Evolutionary conservation across 2,329 filamentous ascomycete genomes (phyloP).

Genomic region (Colletotrichum neosansevieriae): DNA sequence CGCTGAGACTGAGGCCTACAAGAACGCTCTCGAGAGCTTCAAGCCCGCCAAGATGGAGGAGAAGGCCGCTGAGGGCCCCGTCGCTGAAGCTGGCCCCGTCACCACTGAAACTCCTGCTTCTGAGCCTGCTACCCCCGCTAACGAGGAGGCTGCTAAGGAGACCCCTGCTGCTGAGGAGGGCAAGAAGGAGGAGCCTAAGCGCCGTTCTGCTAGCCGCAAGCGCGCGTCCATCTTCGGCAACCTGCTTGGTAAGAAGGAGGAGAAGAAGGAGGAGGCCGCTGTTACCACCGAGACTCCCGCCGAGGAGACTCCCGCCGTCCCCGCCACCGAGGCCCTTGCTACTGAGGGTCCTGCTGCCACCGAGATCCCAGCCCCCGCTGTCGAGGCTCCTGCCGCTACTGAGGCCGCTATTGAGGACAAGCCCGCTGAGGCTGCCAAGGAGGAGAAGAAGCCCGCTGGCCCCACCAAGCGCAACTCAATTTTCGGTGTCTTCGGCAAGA

Average conservation of each 20-base stretch:
- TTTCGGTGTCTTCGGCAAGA: constrained; percentile 66
- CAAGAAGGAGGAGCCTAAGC: constrained; percentile 71
- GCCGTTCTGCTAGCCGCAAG: constrained; percentile 74
- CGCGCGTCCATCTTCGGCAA: constrained; percentile 72
- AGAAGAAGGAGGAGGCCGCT: constrained; percentile 55
- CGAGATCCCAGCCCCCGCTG: constrained; percentile 50
- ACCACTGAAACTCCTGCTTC: constrained; percentile 47
- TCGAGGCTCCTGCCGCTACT: constrained; percentile 51
- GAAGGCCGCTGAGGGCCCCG: constrained; percentile 56
- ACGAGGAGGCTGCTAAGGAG: constrained; percentile 50
- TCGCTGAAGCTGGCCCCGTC: constrained; percentile 50
- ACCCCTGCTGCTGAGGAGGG: constrained; percentile 50
- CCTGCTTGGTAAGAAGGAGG: constrained; percentile 66
- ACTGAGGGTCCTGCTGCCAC: constrained; percentile 41
- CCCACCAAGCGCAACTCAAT: constrained; percentile 69
- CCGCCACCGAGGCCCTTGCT: constrained; percentile 49
- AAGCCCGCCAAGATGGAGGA: constrained; percentile 64
- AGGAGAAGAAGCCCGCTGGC: constrained; percentile 58
- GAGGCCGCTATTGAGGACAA: constrained; percentile 54
- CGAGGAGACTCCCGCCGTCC: constrained; percentile 46
- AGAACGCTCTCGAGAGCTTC: constrained; percentile 81
- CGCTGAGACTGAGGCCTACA: constrained; percentile 86
- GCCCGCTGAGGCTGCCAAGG: constrained; percentile 49
- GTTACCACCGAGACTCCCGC: constrained; percentile 49
- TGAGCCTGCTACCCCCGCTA: constrained; percentile 46